Conservation (phyloP, 257 asterid genomes). For the Solanum sitiens region DNA sequence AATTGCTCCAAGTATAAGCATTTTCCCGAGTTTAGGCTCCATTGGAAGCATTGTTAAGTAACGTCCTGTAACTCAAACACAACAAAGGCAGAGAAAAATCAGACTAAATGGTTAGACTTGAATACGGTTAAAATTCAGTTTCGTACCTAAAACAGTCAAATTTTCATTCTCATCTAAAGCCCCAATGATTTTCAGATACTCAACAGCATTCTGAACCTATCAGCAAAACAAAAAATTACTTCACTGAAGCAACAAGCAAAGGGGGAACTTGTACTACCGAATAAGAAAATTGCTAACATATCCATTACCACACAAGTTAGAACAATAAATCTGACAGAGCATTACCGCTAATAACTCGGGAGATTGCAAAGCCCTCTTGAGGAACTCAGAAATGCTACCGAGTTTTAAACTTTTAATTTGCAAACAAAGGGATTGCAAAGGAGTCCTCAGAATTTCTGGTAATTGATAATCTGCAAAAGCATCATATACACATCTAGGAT, state of each 20-base stretch:
- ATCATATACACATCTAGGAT: slow-evolving; percentile 77
- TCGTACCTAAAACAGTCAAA: slow-evolving; percentile 70
- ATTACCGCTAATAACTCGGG: slow-evolving; percentile 89
- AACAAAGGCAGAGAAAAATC: background rate
- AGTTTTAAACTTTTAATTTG: slow-evolving; percentile 90
- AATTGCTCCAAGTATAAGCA: slow-evolving; percentile 83
- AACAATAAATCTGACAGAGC: slow-evolving; percentile 9
- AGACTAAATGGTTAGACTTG: background rate
- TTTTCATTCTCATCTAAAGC: slow-evolving; percentile 87
- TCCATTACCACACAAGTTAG: slow-evolving; percentile 5
- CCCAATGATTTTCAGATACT: slow-evolving; percentile 76
- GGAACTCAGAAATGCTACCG: slow-evolving; percentile 79
- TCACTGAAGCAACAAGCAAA: background rate
- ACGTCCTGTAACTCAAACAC: slow-evolving; percentile 47
- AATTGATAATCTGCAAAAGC: slow-evolving; percentile 78
- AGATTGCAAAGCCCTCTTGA: slow-evolving; percentile 80
- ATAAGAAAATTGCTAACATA: background rate
- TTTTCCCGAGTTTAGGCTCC: slow-evolving; percentile 98
- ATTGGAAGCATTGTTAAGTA: slow-evolving; percentile 87
- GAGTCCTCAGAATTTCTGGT: slow-evolving; percentile 94
- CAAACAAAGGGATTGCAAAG: slow-evolving; percentile 90
- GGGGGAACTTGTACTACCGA: background rate
- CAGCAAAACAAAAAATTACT: background rate
- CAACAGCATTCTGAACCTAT: slow-evolving; percentile 92
- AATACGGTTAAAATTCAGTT: background rate